Evolutionary conservation across 768 basidiomycete species (phyloP), one percentile per base, ranked within the genome.

Genomic region (Leccinum disarticulatum): DNA sequence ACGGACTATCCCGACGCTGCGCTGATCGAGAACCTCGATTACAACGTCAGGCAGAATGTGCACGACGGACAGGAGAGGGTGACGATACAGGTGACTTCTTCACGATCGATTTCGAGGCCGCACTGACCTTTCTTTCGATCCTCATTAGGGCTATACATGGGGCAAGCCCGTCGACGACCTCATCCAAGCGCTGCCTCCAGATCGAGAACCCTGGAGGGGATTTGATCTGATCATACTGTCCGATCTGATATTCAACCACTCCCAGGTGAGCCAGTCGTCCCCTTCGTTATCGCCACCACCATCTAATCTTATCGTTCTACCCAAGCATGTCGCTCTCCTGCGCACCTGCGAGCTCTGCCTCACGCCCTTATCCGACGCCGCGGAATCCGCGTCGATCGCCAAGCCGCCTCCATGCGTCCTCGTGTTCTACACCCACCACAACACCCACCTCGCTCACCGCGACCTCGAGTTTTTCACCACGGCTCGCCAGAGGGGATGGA

Each of bases 191-290:
- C 56, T 73, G 0, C 73, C 73, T 25, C 30, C 54, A 30, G 61
- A 61, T 27, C 43, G 57, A 7, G 65, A 69, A 6, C 33, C 62
- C 4, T 61, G 59, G 36, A 62, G 64, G 3, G 74, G 76, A 31
- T 98, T 92, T 67, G 86, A 96, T 66, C 68, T 96, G 22, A 81
- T 98, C 56, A 86, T 98, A 61, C 79, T 98, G 57, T 95, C 93
- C 2, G 95, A 98, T 74, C 84, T 98, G 35, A 84, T 98, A 35
- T 97, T 96, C 75, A 97, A 95, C 66, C 95, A 96, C 66, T 94
- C 94, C 1, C 93, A 95, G 78, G 93, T 89, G 61, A 36, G 77
- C 41, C 2, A 4, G 38, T 41, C 9, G 38, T 41, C n/a, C 41
- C 17, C n/a, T 41, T n/a, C 9, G 3, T 43, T 43, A 43, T 43